Conservation (phyloP, 2,329 filamentous ascomycete genomes). For the Penicillium sclerotiorum region DNA sequence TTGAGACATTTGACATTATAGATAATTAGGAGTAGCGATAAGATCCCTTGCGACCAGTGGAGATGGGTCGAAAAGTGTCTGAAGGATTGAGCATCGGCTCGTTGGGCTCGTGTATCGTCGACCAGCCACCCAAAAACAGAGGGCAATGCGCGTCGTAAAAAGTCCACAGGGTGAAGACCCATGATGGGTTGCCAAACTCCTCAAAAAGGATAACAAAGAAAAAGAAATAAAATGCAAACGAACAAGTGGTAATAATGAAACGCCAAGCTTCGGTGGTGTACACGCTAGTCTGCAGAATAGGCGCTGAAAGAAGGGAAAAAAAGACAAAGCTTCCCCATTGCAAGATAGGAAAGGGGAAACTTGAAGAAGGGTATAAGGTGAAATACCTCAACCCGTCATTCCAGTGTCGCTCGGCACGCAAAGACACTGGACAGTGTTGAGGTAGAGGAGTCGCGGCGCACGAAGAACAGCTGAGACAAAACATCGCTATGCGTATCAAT, state of each 20-base stretch:
- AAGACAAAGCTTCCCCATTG: not conserved
- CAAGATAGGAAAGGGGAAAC: too few relatives aligned
- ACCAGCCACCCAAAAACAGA: constrained; percentile 11
- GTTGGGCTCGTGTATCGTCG: constrained; percentile 20
- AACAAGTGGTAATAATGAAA: not conserved
- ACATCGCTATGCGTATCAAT: not conserved
- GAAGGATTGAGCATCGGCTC: constrained; percentile 1
- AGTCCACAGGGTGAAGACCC: constrained; percentile 10
- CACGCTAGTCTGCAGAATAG: not conserved
- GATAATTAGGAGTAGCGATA: constrained; percentile 24
- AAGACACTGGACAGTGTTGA: not conserved
- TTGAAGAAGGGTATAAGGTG: too few relatives aligned
- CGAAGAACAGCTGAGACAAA: not conserved
- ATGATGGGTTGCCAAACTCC: not conserved
- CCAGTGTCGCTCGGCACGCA: too few relatives aligned
- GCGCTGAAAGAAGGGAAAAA: not conserved
- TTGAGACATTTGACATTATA: constrained; percentile 29
- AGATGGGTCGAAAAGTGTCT: not conserved
- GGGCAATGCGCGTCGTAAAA: constrained; percentile 28
- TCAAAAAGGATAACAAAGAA: too few relatives aligned
- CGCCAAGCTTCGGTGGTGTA: not conserved
- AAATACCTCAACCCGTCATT: too few relatives aligned
- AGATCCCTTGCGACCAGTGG: constrained; percentile 2
- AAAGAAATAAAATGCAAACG: not conserved
- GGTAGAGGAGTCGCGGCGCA: not conserved